Evolutionary conservation across 2,329 filamentous ascomycete genomes (phyloP), one percentile per base, ranked within the genome.

Genomic region (Waltergamsia citrina): DNA sequence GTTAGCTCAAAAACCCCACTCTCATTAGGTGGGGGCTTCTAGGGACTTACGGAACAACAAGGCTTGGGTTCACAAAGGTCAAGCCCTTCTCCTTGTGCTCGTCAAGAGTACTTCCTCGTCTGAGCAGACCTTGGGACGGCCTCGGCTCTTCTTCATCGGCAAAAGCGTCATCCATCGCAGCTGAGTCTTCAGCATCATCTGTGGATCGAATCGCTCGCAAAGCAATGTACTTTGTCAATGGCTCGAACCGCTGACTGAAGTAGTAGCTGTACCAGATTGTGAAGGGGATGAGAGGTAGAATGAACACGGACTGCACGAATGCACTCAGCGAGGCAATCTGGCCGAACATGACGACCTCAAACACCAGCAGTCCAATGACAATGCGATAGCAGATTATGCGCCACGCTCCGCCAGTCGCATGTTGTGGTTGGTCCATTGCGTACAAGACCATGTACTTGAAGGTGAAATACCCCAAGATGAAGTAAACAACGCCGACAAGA

Each of bases 371-470:
- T 2, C 92, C 92, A 17, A 95, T 65, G 36, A 96, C 75, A 38
- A 95, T 73, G 23, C 92, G 84, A 51, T 92, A 86, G 59, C 87
- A 94, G 41, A 98, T 94, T 72, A 98, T 94, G 32, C 84, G 81
- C 92, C 92, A 98, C 5, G 88, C 87, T 40, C 82, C 79, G 15
- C 93, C 93, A 0, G 90, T 96, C 12, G 87, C 86, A 52, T 94
- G 87, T 50, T 93, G 86, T 12, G 86, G 84, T 54, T 96, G 90
- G 48, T 96, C 88, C 92, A 98, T 98, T 21, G 92, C 87, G 56
- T 98, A 98, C 5, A 98, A 69, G 5, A 98, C 68, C 63, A 98
- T 93, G 59, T 98, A 98, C 56, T 95, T 95, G 71, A 94, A 93
- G 21, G 85, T 84, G 51, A 90, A 90, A 54, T 85, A 83, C 15